These are phyloP conservation scores for Cladosporium sp. DNA, from an alignment of 2,329 filamentous ascomycete genomes.

Conservation along the genomic window DNA sequence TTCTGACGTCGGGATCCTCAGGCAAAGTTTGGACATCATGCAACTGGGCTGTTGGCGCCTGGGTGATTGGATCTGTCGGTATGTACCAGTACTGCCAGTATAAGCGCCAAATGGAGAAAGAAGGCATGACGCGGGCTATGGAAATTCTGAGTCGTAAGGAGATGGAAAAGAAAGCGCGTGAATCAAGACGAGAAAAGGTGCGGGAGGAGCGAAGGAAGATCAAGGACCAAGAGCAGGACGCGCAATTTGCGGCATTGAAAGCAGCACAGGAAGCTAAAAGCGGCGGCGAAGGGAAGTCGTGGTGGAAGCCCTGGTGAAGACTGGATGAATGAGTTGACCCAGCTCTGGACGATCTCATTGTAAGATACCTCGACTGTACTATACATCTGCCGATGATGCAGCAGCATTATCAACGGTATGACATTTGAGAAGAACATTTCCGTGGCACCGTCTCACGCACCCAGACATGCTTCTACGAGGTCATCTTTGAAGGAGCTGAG, in stretches of 20 bases:
- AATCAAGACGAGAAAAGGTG: conserved; percentile 37
- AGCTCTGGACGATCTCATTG: neutral
- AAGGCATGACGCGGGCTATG: conserved; percentile 77
- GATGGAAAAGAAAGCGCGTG: conserved; percentile 50
- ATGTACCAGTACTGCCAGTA: conserved; percentile 83
- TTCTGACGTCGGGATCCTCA: conserved; percentile 21
- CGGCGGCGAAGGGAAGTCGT: conserved; percentile 20
- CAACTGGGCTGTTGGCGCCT: conserved; percentile 80
- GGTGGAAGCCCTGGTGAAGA: conserved; percentile 32
- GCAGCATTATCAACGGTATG: too few relatives aligned
- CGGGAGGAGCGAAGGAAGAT: conserved; percentile 35
- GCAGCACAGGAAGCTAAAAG: conserved; percentile 16
- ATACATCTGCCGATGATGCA: too few relatives aligned
- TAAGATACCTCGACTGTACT: neutral
- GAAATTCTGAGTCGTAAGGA: conserved; percentile 74
- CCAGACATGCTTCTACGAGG: too few relatives aligned
- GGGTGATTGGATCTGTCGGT: conserved; percentile 60
- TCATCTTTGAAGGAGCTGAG: too few relatives aligned
- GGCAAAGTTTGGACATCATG: conserved; percentile 60
- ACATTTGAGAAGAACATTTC: too few relatives aligned
- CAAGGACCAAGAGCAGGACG: conserved; percentile 39
- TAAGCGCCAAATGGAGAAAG: conserved; percentile 64
- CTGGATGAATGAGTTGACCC: neutral
- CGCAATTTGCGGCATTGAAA: conserved; percentile 27
- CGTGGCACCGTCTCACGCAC: too few relatives aligned